Percentiles rank a stretch among this genome's conserved stretches.
Conservation (phyloP, 352 stramenopile species). For the Phytophthora ramorum region DNA sequence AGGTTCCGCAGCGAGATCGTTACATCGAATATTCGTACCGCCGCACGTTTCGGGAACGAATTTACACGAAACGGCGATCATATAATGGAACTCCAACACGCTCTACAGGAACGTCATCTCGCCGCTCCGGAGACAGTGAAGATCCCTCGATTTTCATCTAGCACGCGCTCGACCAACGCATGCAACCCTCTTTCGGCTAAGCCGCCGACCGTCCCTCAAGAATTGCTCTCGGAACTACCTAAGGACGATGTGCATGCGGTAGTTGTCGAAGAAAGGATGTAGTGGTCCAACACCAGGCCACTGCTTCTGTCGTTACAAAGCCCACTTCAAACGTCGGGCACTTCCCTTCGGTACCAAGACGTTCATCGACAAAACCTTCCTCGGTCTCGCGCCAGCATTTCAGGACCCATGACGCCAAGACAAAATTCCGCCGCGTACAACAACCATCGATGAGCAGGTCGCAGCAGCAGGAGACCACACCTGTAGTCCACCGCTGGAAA, state of each 20-base stretch:
- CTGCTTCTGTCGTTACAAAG: conserved; percentile 9
- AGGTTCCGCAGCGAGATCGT: conserved; percentile 13
- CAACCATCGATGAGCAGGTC: no score
- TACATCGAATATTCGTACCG: not conserved
- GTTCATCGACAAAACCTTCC: conserved; percentile 17
- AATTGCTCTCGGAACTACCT: not conserved
- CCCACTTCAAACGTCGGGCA: conserved; percentile 9
- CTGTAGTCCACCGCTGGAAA: no score
- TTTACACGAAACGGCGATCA: conserved; percentile 8
- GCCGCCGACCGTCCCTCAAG: not conserved
- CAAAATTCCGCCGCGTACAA: no score
- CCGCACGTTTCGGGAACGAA: not conserved
- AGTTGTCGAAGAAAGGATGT: conserved; percentile 13
- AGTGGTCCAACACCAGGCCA: conserved; percentile 4
- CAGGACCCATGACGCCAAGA: conserved; percentile 13
- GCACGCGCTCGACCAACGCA: not conserved
- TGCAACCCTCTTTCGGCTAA: no score
- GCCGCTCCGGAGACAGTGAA: no score
- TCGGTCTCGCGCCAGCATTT: conserved; percentile 1
- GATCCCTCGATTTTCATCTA: no score
- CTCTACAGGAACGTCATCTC: conserved; percentile 1
- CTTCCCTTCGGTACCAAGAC: conserved; percentile 12
- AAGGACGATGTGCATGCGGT: conserved; percentile 21
- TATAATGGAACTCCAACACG: conserved; percentile 1
- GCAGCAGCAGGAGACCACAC: no score